A percentile compares a stretch with the other conserved stretches of the same genome.
Conservation (phyloP, 2,329 filamentous ascomycete species). For the Fusarium sp. region DNA sequence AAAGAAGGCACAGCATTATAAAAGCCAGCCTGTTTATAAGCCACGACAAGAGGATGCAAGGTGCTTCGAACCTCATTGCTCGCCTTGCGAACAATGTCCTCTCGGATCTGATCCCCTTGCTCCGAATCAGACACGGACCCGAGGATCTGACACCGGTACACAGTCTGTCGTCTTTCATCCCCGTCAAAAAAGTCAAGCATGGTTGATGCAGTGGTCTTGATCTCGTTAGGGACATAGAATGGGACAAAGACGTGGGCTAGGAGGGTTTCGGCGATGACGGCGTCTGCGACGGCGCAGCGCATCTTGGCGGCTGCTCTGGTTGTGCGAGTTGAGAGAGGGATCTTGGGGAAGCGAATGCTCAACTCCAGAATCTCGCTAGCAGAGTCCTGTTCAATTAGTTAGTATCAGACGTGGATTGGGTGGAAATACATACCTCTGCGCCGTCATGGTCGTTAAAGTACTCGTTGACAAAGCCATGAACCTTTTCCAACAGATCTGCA, state of each 20-base stretch:
- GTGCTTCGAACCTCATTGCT: conserved; percentile 38
- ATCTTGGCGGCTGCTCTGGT: conserved; percentile 38
- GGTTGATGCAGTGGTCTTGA: conserved; percentile 24
- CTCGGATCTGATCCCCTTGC: conserved; percentile 28
- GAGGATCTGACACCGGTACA: conserved; percentile 45
- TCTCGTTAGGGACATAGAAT: conserved; percentile 40
- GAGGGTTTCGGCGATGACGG: conserved; percentile 39
- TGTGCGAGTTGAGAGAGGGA: conserved; percentile 38
- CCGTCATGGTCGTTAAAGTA: conserved; percentile 42
- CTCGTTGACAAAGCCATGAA: conserved; percentile 40
- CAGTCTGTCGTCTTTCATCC: conserved; percentile 37
- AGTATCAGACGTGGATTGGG: rapidly evolving
- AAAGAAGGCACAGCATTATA: conserved; percentile 37
- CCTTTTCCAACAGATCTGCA: conserved; percentile 36
- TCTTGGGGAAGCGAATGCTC: conserved; percentile 33
- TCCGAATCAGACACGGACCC: conserved; percentile 32
- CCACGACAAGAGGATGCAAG: conserved; percentile 34
- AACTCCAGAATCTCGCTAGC: conserved; percentile 40
- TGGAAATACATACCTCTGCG: conserved; percentile 23
- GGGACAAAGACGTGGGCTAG: conserved; percentile 43
- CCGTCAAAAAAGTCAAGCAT: conserved; percentile 41
- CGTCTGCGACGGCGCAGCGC: conserved; percentile 45
- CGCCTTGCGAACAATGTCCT: conserved; percentile 42
- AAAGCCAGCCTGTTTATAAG: conserved; percentile 40
- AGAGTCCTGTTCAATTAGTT: conserved; percentile 20